Percentiles rank a stretch among this genome's conserved stretches.
These are phyloP conservation scores for Aureobasidium sp. DNA, from an alignment of 2,329 filamentous ascomycete genomes.

Conservation along the genomic window DNA sequence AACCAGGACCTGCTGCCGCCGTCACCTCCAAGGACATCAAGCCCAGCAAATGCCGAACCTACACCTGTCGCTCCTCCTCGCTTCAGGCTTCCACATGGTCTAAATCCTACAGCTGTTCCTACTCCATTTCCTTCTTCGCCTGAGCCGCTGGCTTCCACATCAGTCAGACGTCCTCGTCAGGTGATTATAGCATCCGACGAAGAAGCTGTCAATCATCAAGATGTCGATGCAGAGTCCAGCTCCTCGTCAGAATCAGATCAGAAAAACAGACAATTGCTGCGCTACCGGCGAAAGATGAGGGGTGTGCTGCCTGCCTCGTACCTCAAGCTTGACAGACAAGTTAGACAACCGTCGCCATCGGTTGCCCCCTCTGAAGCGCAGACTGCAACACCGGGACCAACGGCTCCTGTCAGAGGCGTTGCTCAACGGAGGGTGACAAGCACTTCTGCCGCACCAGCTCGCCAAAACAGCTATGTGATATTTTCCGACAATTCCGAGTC, in stretches of 20 bases:
- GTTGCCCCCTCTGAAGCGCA: not conserved
- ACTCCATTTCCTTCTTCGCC: slow-evolving; percentile 16
- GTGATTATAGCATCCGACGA: slow-evolving; percentile 2
- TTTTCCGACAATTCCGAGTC: slow-evolving; percentile 30
- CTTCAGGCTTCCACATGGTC: slow-evolving; percentile 8
- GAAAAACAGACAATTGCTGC: slow-evolving; percentile 24
- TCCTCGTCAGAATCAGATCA: slow-evolving; percentile 24
- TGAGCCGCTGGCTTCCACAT: not conserved
- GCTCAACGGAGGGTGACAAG: slow-evolving; percentile 15
- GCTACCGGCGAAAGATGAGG: slow-evolving; percentile 34
- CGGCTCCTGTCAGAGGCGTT: slow-evolving; percentile 21
- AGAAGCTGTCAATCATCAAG: slow-evolving; percentile 16
- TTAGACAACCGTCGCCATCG: slow-evolving; percentile 10
- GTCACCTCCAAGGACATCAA: slow-evolving; percentile 11
- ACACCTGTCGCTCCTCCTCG: not conserved
- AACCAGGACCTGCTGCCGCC: slow-evolving; percentile 1
- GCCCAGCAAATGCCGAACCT: not conserved
- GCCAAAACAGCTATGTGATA: slow-evolving; percentile 6
- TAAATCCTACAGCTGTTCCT: slow-evolving; percentile 6
- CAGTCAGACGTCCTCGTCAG: not conserved
- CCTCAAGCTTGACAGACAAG: slow-evolving; percentile 37
- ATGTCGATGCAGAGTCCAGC: slow-evolving; percentile 16
- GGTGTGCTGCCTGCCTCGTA: slow-evolving; percentile 43
- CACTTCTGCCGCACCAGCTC: not conserved
- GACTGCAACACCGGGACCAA: not conserved